Base-by-base conservation (phyloP, 441 rosid genomes). In the Gossypium gossypioides region DNA sequence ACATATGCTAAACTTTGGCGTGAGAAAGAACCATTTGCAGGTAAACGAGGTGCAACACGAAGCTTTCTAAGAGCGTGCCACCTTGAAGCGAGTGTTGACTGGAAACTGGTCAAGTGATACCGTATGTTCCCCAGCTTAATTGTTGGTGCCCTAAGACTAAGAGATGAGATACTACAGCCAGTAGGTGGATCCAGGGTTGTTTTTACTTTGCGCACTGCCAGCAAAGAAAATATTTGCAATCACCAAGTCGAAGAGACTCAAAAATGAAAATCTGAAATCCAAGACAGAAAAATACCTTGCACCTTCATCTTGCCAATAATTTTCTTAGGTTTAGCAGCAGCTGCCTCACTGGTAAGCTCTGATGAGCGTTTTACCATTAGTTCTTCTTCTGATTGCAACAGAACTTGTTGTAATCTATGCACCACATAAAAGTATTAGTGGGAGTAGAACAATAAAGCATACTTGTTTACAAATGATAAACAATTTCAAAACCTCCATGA, bases 311-410 rank as follows among this genome's bases (percentile, higher is more conserved):
- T 91, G 83, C 99, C 99, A 56, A 84, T 78, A 60, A 82, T 82
- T 85, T 89, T 92, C 85, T 92, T 91, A 27, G 92, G 89, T 81
- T 92, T 92, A 27, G 96, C 79, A 67, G 91, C 90, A 78, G 85
- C 81, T 42, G 88, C 88, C 69, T 96, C 95, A 64, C 71, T 81
- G 51, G 79, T 78, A 75, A 85, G 83, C 73, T 91, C 89, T 68
- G 93, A 84, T 69, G 93, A 83, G 79, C 80, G 93, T 78, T 88
- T 90, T 27, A 46, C 89, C 78, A 96, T 59, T 58, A 95, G 80
- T 80, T 96, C 99, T 83, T 96, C 99, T 83, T 96, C 99, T 1
- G 99, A 92, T 81, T 91, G 98, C 80, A 96, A 80, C 69, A 96
- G 88, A 77, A 91, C 86, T 68, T 85, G 85, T 81, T 87, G 88